Conservation (phyloP, 139 green algal species). For the Pseudopediastrum boryanum region DNA sequence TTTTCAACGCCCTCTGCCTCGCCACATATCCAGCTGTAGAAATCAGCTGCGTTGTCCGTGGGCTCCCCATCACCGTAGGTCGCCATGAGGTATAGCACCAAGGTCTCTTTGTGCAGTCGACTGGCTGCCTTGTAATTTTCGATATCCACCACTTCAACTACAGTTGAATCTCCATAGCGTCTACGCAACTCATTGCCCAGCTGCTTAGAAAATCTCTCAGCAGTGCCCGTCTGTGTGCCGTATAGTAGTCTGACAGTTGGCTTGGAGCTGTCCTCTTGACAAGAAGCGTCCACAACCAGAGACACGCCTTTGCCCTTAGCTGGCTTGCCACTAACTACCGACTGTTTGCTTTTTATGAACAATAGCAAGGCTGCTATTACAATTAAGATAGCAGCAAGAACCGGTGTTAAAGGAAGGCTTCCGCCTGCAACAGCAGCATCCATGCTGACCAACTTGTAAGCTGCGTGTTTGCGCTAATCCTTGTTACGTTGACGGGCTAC, state of each 20-base stretch:
- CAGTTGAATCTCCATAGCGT: conserved; percentile 62
- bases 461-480: no score
- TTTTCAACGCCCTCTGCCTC: conserved; percentile 56
- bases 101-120: conserved; percentile 68
- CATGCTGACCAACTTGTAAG: no score
- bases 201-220: conserved; percentile 90
- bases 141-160: conserved; percentile 74
- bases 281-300: no score
- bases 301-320: no score
- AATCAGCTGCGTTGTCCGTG: conserved; percentile 88
- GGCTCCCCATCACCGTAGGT: conserved; percentile 98
- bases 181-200: conserved; percentile 55
- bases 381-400: no score
- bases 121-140: conserved; percentile 64
- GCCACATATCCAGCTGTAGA: conserved; percentile 83
- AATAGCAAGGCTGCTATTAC: no score
- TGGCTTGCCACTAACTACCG: no score
- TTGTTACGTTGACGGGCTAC: no score
- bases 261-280: conserved; percentile 47
- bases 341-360: no score
- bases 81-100: conserved; percentile 87
- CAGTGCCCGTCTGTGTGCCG: conserved; percentile 87
- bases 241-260: conserved; percentile 57
- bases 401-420: no score
- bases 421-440: no score